Conservation (phyloP, 495 filamentous ascomycete genomes). For the Tetracladium marchalianum region DNA sequence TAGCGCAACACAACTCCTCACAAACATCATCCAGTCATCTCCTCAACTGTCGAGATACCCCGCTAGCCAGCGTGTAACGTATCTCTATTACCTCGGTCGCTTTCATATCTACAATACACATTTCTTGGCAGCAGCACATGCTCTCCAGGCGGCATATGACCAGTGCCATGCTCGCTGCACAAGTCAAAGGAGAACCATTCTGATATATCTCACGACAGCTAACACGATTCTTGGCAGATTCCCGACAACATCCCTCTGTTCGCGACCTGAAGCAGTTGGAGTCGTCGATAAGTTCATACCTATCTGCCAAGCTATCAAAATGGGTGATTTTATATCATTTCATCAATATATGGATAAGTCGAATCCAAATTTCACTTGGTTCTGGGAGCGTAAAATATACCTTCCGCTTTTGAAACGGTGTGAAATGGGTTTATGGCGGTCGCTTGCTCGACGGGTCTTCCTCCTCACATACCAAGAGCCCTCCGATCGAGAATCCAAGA, state of each 20-base stretch:
- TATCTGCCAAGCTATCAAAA: constrained; percentile 59
- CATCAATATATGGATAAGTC: constrained; percentile 45
- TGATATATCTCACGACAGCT: constrained; percentile 73
- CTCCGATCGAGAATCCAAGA: constrained; percentile 38
- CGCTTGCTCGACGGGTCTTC: constrained; percentile 69
- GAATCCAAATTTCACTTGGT: constrained; percentile 49
- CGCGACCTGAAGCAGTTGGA: constrained; percentile 59
- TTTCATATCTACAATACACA: constrained; percentile 77
- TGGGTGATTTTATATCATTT: constrained; percentile 72
- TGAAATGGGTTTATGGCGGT: constrained; percentile 76
- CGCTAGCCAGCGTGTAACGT: constrained; percentile 81
- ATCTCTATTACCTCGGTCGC: constrained; percentile 88
- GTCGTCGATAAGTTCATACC: constrained; percentile 67
- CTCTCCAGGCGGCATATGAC: constrained; percentile 68
- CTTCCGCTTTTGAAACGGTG: constrained; percentile 62
- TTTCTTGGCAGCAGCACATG: constrained; percentile 63
- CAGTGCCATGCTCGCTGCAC: constrained; percentile 60
- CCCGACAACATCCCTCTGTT: constrained; percentile 54
- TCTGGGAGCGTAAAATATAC: constrained; percentile 64
- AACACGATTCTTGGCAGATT: constrained; percentile 84
- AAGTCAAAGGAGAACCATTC: constrained; percentile 66
- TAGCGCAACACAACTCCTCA: constrained; percentile 75
- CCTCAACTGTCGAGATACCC: constrained; percentile 72
- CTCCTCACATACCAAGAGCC: constrained; percentile 44
- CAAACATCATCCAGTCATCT: constrained; percentile 74